Evolutionary conservation across 1,284 basidiomycete species (phyloP), one percentile per base, ranked within the genome.

Genomic region (Cutaneotrichosporon mucoides): DNA sequence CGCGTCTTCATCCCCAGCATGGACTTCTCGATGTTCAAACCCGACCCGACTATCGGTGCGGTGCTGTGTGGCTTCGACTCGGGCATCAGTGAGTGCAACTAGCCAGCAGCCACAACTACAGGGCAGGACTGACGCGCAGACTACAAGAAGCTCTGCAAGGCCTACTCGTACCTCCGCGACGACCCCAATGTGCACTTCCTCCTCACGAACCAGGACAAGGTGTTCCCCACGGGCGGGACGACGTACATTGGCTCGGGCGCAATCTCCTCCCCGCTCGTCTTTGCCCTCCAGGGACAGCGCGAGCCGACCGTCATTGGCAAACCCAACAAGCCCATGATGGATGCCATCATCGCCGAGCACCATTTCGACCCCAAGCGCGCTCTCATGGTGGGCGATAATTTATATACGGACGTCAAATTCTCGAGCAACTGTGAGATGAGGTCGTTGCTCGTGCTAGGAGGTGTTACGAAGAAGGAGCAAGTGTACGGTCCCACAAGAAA

Each of bases 301-400:
- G 83, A 86, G 60, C 92, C 94, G 0, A 79, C 89, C 1, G 84
- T 87, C 57, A 89, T 94, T 50, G 95, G 95, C 15, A 99, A 99
- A 78, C 96, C 95, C 11, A 85, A 90, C 66, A 85, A 83, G 71
- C 88, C 88, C 36, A 95, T 99, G 90, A 81, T 99, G 66, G 93
- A 98, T 74, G 92, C 91, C 73, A 94, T 99, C 76, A 86, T 88
- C 66, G 89, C 92, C n/a, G 93, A 93, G 92, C 86, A 94, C 68
- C 75, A 89, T 49, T 93, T 91, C 73, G 89, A 98, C 76, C 88
- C 88, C 41, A 79, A 82, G 57, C 82, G 87, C 51, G 93, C 94
- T 1, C 85, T 99, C 71, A 96, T 99, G 89, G 84, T 98, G 38
- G 38, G 95, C 43, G 95, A 99, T 78, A 85, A 96, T 60, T 82